A percentile compares a stretch with the other conserved stretches of the same genome.
These are phyloP conservation scores for Calonectria hongkongensis DNA, from an alignment of 2,329 filamentous ascomycete species.

Conservation along the genomic window DNA sequence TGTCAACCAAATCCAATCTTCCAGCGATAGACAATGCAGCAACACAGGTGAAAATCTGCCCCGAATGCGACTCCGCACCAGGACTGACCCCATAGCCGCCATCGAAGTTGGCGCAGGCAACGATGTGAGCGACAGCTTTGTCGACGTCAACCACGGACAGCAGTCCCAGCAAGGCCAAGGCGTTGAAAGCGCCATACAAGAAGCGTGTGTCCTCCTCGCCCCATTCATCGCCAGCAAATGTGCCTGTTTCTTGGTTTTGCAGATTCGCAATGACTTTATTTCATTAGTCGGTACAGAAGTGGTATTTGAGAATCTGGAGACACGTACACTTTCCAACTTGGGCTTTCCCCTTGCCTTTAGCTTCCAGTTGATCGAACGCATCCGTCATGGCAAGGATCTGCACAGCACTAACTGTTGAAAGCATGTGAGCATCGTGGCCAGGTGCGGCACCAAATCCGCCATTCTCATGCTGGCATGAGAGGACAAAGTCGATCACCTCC, in stretches of 20 bases:
- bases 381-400: slow-evolving; percentile 93
- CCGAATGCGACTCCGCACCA: slow-evolving; percentile 94
- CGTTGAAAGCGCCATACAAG: slow-evolving; percentile 91
- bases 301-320: slow-evolving; percentile 38
- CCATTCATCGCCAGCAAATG: slow-evolving; percentile 96
- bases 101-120: slow-evolving; percentile 92
- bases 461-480: slow-evolving; percentile 91
- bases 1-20: slow-evolving; percentile 87
- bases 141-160: slow-evolving; percentile 84
- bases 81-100: slow-evolving; percentile 94
- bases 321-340: slow-evolving; percentile 87
- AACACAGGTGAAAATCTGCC: slow-evolving; percentile 96
- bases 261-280: slow-evolving; percentile 83
- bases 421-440: slow-evolving; percentile 95
- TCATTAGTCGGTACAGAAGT: slow-evolving; percentile 48
- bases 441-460: slow-evolving; percentile 97
- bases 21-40: slow-evolving; percentile 89
- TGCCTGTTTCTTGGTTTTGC: slow-evolving; percentile 87
- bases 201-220: slow-evolving; percentile 97
- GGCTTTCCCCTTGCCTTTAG: slow-evolving; percentile 76
- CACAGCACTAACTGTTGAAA: slow-evolving; percentile 95
- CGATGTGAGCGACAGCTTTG: slow-evolving; percentile 86
- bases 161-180: slow-evolving; percentile 87
- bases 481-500: slow-evolving; percentile 92
- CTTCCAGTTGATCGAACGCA: slow-evolving; percentile 88